These are phyloP conservation scores for Cenococcum geophilum DNA, from an alignment of 495 filamentous ascomycete genomes.

Conservation along the genomic window DNA sequence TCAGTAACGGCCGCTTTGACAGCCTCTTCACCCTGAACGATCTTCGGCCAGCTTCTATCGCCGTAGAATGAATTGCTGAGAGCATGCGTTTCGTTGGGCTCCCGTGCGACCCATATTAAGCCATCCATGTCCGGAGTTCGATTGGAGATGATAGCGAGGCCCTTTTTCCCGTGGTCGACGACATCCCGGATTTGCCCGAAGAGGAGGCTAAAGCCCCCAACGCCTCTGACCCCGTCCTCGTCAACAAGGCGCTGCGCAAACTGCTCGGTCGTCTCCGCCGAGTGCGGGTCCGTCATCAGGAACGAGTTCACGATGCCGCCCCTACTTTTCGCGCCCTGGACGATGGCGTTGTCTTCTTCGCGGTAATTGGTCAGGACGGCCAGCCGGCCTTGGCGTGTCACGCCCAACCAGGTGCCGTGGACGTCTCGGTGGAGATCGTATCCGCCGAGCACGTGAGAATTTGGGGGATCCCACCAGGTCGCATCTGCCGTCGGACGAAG, in stretches of 20 bases:
- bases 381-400: conserved; percentile 76
- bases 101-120: conserved; percentile 62
- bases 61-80: conserved; percentile 80
- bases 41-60: conserved; percentile 77
- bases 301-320: conserved; percentile 85
- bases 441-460: conserved; percentile 58
- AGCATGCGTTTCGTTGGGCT: conserved; percentile 61
- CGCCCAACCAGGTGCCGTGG: conserved; percentile 88
- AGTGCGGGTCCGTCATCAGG: conserved; percentile 47
- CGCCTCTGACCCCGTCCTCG: conserved; percentile 59
- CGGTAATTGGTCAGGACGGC: conserved; percentile 94
- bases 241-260: conserved; percentile 68
- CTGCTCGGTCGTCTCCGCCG: conserved; percentile 44
- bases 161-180: conserved; percentile 35
- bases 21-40: conserved; percentile 51
- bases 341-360: conserved; percentile 52
- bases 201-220: conserved; percentile 89
- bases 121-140: conserved; percentile 60
- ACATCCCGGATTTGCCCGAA: conserved; percentile 66
- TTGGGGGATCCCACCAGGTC: conserved; percentile 70
- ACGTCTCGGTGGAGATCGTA: conserved; percentile 60
- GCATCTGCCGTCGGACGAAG: conserved; percentile 76
- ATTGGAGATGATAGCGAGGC: conserved; percentile 81
- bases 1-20: conserved; percentile 44
- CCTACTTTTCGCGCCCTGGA: conserved; percentile 59